phyloP scores from a whole-genome alignment of 2,329 filamentous ascomycete genomes.

The Microcera coccophila region DNA sequence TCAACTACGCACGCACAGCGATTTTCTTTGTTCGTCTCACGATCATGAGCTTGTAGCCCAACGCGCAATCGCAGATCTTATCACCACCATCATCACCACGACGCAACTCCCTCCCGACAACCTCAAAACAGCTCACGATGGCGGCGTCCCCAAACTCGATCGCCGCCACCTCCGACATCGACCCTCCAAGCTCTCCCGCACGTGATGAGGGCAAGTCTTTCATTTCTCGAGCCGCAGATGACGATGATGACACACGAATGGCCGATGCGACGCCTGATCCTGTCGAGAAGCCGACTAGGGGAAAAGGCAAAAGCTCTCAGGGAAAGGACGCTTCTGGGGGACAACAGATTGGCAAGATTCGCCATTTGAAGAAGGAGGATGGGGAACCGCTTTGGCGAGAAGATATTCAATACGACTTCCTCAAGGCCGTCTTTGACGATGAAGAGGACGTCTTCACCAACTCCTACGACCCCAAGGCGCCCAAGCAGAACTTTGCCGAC shows the following conservation, averaged over 20 bases:
- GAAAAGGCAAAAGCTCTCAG: constrained; percentile 34
- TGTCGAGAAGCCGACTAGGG: constrained; percentile 36
- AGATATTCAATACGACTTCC: constrained; percentile 86
- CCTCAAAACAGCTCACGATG: constrained; percentile 25
- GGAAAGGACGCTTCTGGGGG: constrained; percentile 35
- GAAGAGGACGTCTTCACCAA: constrained; percentile 78
- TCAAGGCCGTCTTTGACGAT: constrained; percentile 75
- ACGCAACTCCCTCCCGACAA: not conserved
- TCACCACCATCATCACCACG: not conserved
- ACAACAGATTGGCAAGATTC: constrained; percentile 62
- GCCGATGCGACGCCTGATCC: constrained; percentile 43
- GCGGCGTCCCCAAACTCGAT: constrained; percentile 39
- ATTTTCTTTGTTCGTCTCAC: not conserved
- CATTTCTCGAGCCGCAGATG: constrained; percentile 41
- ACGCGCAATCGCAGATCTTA: constrained; percentile 1
- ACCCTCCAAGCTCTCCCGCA: constrained; percentile 45
- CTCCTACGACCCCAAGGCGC: constrained; percentile 64
- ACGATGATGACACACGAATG: constrained; percentile 47
- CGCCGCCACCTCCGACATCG: constrained; percentile 43
- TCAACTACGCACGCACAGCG: not conserved
- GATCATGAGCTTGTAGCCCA: constrained; percentile 17
- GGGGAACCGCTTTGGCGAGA: constrained; percentile 81
- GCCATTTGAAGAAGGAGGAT: constrained; percentile 84
- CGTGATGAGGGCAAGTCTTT: constrained; percentile 44
- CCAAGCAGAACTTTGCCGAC: constrained; percentile 80